Base-by-base conservation (phyloP, 179 eudicot species). In the Nepenthes alata region DNA sequence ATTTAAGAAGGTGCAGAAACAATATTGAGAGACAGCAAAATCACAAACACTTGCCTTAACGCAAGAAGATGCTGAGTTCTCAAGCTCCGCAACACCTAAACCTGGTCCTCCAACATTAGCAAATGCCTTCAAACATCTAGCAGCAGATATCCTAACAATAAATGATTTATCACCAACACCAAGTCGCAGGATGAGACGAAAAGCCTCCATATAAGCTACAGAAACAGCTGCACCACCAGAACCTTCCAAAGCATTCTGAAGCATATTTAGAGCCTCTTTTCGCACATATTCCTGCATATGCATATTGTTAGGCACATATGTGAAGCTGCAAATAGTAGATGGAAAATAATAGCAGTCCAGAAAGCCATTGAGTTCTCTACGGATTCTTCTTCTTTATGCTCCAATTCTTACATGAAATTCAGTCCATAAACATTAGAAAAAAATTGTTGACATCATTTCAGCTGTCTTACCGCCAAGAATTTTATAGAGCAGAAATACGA, bases 71-170 rank as follows among this genome's bases (percentile, higher is more conserved):
- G 87, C 85, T 67, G 93, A 83, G 69, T 74, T 85, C 53, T 93
- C 98, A 75, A 93, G 84, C 75, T 93, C 98, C 63, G 80, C 85
- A 53, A 71, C 76, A 57, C 95, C 98, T 69, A 89, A 68, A 67
- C 95, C 96, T 25, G 98, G 97, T 50, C 94, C 98, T 16, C 98
- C 98, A 67, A 89, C 75, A 68, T 83, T 76, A 70, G 97, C 94
- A 77, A 87, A 87, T 45, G 98, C 85, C 78, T 78, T 87, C 55
- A 93, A 78, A 79, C 98, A 89, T 85, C 97, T 85, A 64, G 98
- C 98, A 83, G 98, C 98, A 82, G 94, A 90, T 81, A 78, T 85
- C 78, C 91, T 89, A 52, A 93, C 98, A 34, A 75, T 78, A 60
- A 79, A 78, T 74, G 95, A 85, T 76, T 89, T 93, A 67, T 93